Evolutionary conservation across 2,329 filamentous ascomycete genomes (phyloP), one percentile per base, ranked within the genome.

Genomic region (Cercospora sp.): DNA sequence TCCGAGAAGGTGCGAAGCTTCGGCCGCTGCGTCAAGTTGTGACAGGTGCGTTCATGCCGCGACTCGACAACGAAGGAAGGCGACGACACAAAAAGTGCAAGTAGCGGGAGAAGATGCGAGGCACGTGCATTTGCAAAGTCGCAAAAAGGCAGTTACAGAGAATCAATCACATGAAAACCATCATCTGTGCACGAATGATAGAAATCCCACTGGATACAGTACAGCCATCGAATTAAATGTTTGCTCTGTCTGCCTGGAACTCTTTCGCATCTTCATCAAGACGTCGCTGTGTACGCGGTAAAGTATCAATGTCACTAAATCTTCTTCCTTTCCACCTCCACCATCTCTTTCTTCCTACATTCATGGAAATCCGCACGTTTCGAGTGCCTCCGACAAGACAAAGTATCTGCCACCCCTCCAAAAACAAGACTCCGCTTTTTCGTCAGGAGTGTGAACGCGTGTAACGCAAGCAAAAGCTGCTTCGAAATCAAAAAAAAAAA

Each of bases 391-490:
- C 28, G 23, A 60, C 48, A 53, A 12, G 48, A 28, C 48, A 53
- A n/a, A 53, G 23, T 7, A 16, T 28, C 48, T 53, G 23, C 23
- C 48, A 53, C 13, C 13, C 12, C 20, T 20, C 12, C 23, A 7
- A 28, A 26, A 26, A 53, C 20, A n/a, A 28, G 23, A 63, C 63
- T 53, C 45, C 66, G 59, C 63, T 68, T 51, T 65, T 65, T 53
- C 48, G 45, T 65, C 48, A 58, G 53, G 36, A 64, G 65, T 61
- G 42, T 30, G 33, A 66, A 58, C n/a, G 30, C 26, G 12, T 31
- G 57, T 18, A 26, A 66, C 30, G 12, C 55, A 45, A 40, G 28
- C 42, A 48, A 20, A 64, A 66, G 30, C 33, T 61, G 18, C 31
- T 40, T 5, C 30, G 36, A 57, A 23, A 40, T 31, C 45, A 42